Base-by-base conservation (phyloP, 2,329 filamentous ascomycete genomes). In the Pseudogymnoascus sp. region DNA sequence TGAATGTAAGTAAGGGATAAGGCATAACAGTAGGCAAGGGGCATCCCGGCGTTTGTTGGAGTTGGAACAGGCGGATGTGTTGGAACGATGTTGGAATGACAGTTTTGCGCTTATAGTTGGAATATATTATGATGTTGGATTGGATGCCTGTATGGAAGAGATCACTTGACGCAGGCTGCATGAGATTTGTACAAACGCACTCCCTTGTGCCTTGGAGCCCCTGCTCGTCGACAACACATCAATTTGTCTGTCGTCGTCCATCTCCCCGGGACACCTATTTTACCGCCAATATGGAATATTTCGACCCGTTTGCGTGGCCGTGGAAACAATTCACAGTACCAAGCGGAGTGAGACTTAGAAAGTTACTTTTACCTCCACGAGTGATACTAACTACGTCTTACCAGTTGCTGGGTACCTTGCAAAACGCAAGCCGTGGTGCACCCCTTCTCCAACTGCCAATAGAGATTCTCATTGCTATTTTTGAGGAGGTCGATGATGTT, bases 41-140 rank as follows among this genome's bases (percentile, higher is more conserved):
- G 9, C 7, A 16, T 16, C 14, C 43, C 23, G 3, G 8, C n/a
- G 14, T 31, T n/a, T n/a, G 46, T 53, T 53, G 46, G 46, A 53
- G 14, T 31, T 53, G 23, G 46, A 53, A 16, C 23, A 31, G 23
- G 7, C n/a, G 23, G 14, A 28, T 53, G 7, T 53, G 46, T 53
- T 53, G 46, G 46, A 28, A 53, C n/a, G 46, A 16, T 53, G 46
- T 53, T 53, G 46, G 46, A 28, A 53, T 28, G 46, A 9, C n/a
- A 31, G 23, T 16, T 28, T 28, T 31, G 23, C 46, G 42, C 7
- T 16, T 16, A 53, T 31, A 16, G 25, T 43, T 53, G 46, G 12
- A 25, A 25, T 16, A 31, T 28, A 49, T 49, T 49, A 49, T 16
- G 14, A 28, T 28, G 23, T 49, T 53, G 23, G 23, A 28, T 49